A percentile compares a stretch with the other conserved stretches of the same genome.
Conservation (phyloP, 768 basidiomycete genomes). For the Suillus clintonianus region DNA sequence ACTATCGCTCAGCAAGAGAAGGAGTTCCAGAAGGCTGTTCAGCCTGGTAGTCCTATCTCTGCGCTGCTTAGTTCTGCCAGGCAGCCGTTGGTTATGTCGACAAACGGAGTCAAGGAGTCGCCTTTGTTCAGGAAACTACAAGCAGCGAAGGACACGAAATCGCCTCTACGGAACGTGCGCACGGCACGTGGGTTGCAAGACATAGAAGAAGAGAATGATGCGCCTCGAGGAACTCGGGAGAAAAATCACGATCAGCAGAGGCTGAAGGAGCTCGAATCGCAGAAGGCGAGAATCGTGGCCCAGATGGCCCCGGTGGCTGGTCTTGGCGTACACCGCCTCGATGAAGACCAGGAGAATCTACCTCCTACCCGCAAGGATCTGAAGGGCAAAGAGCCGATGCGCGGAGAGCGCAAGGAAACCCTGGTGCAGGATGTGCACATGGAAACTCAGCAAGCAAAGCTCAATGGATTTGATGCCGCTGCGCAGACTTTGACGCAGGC, state of each 20-base stretch:
- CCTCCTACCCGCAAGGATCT: conserved; percentile 32
- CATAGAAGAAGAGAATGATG: conserved; percentile 44
- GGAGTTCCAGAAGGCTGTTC: conserved; percentile 95
- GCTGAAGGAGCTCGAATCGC: conserved; percentile 80
- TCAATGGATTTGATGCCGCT: conserved; percentile 70
- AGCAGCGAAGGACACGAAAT: conserved; percentile 50
- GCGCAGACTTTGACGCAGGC: conserved; percentile 53
- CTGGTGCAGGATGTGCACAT: conserved; percentile 18
- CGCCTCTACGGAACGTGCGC: conserved; percentile 50
- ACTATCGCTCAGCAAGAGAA: conserved; percentile 86
- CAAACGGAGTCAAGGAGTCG: conserved; percentile 37
- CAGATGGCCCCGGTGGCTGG: conserved; percentile 73
- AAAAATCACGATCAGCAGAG: conserved; percentile 44
- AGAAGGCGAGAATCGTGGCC: conserved; percentile 91
- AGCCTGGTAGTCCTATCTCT: conserved; percentile 92
- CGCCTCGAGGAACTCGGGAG: conserved; percentile 40
- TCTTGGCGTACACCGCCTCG: conserved; percentile 28
- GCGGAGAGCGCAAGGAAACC: conserved; percentile 22
- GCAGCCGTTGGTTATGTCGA: conserved; percentile 80
- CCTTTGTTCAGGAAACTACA: conserved; percentile 54
- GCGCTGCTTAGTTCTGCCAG: conserved; percentile 86
- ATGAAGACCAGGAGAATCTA: conserved; percentile 37
- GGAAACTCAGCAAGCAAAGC: conserved; percentile 29
- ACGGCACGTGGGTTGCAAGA: conserved; percentile 46
- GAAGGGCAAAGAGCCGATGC: conserved; percentile 32